Base-by-base conservation (phyloP, 164 flowering plant species). In the Chimonanthus praecox region DNA sequence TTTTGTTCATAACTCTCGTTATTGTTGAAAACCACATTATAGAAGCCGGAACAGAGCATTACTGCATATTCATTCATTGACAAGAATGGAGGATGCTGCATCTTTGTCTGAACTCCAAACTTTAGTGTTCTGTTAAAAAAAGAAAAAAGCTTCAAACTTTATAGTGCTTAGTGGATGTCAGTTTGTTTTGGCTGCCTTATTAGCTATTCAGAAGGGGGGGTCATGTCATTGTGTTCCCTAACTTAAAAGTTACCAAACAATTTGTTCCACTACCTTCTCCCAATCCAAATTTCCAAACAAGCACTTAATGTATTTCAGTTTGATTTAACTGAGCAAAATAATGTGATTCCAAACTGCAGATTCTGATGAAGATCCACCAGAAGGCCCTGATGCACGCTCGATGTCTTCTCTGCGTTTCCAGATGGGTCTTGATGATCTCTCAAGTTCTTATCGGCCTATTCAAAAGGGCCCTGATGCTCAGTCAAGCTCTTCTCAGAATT, bases 331-430 rank as follows among this genome's bases (percentile, higher is more conserved):
- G 45, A 45, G 18, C 64, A 62, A 65, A 43, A 33, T 11, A 13
- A 9, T 33, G n/a, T 46, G 68, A 16, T 45, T 45, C 7, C 16
- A 9, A 11, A 66, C 20, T 66, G 48, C 1, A 48, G n/a, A 13
- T 70, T 67, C 81, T 80, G 84, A 82, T 64, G 81, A 78, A 18
- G 82, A 77, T 73, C 72, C 69, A 64, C 47, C 67, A 47, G 73
- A 66, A 44, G 78, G 47, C 44, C 58, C 68, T 68, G 73, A 72
- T 72, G 68, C 75, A 68, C 77, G 69, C 61, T 67, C 45, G 9
- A 64, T 74, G 66, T 49, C 80, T 78, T 62, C 77, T 75, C 80
- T 62, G 69, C 69, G 64, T 71, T 54, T 33, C 33, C 33, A 33
- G 33, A 33, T 33, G 33, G 78, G 47, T 20, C 58, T 64, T 68